A percentile compares a stretch with the other conserved stretches of the same genome.
Conservation (phyloP, 1,139 yeast species). For the Saccharomyces hybrid region DNA sequence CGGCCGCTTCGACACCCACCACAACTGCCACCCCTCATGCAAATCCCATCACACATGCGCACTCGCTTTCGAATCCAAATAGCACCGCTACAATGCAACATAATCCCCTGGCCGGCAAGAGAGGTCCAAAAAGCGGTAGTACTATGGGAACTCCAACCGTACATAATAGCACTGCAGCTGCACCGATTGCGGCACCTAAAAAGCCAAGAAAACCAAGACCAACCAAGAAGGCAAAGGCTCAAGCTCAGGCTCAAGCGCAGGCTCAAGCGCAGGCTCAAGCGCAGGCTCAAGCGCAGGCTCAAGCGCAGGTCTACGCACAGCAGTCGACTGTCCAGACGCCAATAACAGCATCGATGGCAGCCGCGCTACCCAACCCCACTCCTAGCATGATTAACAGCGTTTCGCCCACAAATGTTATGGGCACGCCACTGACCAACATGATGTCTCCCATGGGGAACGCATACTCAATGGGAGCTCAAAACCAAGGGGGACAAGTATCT, state of each 20-base stretch:
- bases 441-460: conserved; percentile 17
- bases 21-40: conserved; percentile 11
- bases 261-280: conserved; percentile 5
- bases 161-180: not conserved
- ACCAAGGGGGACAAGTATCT: not conserved
- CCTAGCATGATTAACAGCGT: conserved; percentile 15
- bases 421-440: conserved; percentile 19
- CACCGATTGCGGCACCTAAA: conserved; percentile 15
- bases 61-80: conserved; percentile 8
- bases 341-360: conserved; percentile 2
- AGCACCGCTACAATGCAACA: conserved; percentile 4
- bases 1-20: conserved; percentile 10
- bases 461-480: conserved; percentile 5
- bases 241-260: conserved; percentile 4
- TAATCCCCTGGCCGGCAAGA: not conserved
- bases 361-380: conserved; percentile 8
- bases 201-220: conserved; percentile 29
- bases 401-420: conserved; percentile 21
- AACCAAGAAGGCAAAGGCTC: conserved; percentile 18
- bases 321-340: conserved; percentile 3
- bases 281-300: conserved; percentile 5
- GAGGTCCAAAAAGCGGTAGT: not conserved
- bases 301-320: conserved; percentile 2
- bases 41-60: not conserved
- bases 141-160: not conserved